A percentile compares a stretch with the other conserved stretches of the same genome.
Conservation (phyloP, 2,329 filamentous ascomycete species). For the Corinectria fuckeliana region DNA sequence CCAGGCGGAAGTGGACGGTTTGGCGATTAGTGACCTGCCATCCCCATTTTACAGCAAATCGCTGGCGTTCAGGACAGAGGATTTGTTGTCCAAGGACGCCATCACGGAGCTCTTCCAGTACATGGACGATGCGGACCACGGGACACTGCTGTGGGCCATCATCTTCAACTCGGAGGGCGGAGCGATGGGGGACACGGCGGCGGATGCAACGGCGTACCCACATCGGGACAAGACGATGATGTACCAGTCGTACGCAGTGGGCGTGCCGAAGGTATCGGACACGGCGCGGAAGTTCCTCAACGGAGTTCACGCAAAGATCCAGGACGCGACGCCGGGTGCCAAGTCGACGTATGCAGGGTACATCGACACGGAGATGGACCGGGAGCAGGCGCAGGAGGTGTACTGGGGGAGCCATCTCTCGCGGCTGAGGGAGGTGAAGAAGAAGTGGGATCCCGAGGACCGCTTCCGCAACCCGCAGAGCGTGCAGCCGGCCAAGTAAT, state of each 20-base stretch:
- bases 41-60: conserved; percentile 64
- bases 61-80: conserved; percentile 57
- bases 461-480: conserved; percentile 50
- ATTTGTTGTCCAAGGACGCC: conserved; percentile 52
- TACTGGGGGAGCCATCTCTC: conserved; percentile 47
- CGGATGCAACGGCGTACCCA: conserved; percentile 64
- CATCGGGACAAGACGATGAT: conserved; percentile 70
- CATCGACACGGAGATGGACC: conserved; percentile 59
- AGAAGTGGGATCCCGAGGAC: conserved; percentile 43
- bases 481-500: conserved; percentile 33
- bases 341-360: conserved; percentile 68
- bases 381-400: conserved; percentile 48
- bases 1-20: conserved; percentile 55
- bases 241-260: conserved; percentile 67
- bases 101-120: conserved; percentile 61
- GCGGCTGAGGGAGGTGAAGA: conserved; percentile 45
- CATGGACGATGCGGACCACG: conserved; percentile 55
- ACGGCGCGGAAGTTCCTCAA: conserved; percentile 58
- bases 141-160: conserved; percentile 63
- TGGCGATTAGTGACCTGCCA: conserved; percentile 55
- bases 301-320: conserved; percentile 56
- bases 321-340: conserved; percentile 36
- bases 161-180: conserved; percentile 69
- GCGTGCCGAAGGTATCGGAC: conserved; percentile 52
- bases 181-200: conserved; percentile 61